A percentile compares a stretch with the other conserved stretches of the same genome.
Conservation (phyloP, 352 stramenopile genomes). For the Pythium aristosporum region DNA sequence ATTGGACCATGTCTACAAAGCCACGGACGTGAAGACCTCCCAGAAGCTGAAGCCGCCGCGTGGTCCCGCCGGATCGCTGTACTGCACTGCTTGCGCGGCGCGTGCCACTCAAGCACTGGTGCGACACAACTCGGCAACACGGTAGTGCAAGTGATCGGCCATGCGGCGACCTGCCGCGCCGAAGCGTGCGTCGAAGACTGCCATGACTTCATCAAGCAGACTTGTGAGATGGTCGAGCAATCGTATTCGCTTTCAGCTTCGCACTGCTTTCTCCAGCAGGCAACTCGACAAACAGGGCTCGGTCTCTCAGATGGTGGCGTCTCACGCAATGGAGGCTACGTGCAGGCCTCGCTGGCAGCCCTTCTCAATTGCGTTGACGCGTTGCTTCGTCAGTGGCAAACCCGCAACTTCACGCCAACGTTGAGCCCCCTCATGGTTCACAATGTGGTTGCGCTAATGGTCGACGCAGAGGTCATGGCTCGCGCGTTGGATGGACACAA, state of each 20-base stretch:
- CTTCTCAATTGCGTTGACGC: slow-evolving; percentile 19
- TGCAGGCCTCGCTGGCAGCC: neutral
- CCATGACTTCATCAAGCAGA: slow-evolving; percentile 43
- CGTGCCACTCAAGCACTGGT: slow-evolving; percentile 44
- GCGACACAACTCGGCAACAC: slow-evolving; percentile 37
- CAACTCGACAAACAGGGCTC: slow-evolving; percentile 9
- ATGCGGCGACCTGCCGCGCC: slow-evolving; percentile 40
- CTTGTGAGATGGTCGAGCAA: slow-evolving; percentile 39
- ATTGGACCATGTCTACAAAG: slow-evolving; percentile 16
- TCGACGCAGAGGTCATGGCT: slow-evolving; percentile 15
- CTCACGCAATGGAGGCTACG: neutral
- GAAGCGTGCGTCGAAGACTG: slow-evolving; percentile 43
- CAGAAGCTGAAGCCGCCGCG: slow-evolving; percentile 13
- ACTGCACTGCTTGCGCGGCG: slow-evolving; percentile 44
- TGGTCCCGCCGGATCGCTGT: slow-evolving; percentile 52
- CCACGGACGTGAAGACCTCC: neutral
- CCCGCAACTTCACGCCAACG: slow-evolving; percentile 3
- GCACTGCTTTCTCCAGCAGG: slow-evolving; percentile 19
- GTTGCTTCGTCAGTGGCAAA: slow-evolving; percentile 3
- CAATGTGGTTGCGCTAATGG: slow-evolving; percentile 21
- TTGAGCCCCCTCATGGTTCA: slow-evolving; percentile 19
- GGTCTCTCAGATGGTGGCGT: neutral
- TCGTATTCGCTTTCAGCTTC: slow-evolving; percentile 21
- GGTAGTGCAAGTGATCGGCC: slow-evolving; percentile 43
- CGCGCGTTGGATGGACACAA: neutral